Evolutionary conservation across 192 early-diverging fungal genomes (phyloP).

Genomic region (Fimicolochytrium jonesii): DNA sequence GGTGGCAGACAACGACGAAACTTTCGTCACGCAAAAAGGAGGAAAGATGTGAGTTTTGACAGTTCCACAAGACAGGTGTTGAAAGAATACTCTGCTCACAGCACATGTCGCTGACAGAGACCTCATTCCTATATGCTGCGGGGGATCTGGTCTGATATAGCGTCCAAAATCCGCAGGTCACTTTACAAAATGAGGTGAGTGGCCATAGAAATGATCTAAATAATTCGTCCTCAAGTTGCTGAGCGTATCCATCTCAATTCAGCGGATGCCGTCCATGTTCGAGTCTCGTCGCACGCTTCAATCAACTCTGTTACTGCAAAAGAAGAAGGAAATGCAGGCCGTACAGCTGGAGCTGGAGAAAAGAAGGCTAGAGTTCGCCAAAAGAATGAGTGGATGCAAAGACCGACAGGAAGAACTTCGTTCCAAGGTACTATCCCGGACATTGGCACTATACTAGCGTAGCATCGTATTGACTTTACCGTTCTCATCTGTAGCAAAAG

Average conservation of each 20-base stretch:
- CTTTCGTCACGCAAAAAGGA: constrained; percentile 48
- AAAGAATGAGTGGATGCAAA: constrained; percentile 60
- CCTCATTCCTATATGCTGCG: not conserved
- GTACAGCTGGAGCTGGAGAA: constrained; percentile 53
- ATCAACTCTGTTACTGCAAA: constrained; percentile 55
- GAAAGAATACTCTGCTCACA: not conserved
- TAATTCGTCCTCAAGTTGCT: not conserved
- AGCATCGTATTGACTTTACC: not conserved
- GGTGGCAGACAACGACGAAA: constrained; percentile 30
- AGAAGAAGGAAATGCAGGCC: constrained; percentile 56
- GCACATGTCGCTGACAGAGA: not conserved
- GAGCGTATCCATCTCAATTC: not conserved
- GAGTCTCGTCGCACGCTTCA: constrained; percentile 46
- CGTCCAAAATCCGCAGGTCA: constrained; percentile 14
- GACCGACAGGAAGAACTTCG: constrained; percentile 59
- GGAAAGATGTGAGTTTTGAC: constrained; percentile 44
- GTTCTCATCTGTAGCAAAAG: constrained; percentile 43
- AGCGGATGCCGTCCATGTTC: constrained; percentile 34
- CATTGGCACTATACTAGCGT: not conserved
- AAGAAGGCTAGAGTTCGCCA: constrained; percentile 51
- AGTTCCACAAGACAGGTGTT: not conserved
- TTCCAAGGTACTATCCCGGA: constrained; percentile 37
- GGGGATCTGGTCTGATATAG: not conserved
- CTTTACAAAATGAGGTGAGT: constrained; percentile 34
- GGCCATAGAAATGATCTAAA: constrained; percentile 11